Evolutionary conservation across 768 basidiomycete genomes (phyloP).

Genomic region (Grammothele lineata): DNA sequence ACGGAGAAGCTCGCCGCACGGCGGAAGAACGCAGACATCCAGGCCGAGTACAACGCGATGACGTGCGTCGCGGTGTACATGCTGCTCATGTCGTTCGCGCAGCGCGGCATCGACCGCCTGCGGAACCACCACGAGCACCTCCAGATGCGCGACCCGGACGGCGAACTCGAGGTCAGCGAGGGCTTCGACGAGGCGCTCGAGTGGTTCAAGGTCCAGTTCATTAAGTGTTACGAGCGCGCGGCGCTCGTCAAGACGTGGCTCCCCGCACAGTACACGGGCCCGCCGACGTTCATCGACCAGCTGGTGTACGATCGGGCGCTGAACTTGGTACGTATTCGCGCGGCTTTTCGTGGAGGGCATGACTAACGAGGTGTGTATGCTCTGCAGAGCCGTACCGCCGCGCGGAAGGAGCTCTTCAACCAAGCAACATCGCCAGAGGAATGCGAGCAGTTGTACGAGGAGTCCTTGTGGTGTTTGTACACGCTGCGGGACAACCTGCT

Average conservation of each 20-base stretch:
- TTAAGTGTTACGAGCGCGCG: conserved; percentile 91
- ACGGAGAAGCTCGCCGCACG: conserved; percentile 62
- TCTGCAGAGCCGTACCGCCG: conserved; percentile 83
- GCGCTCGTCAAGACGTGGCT: conserved; percentile 86
- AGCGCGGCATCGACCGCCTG: conserved; percentile 86
- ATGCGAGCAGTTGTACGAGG: conserved; percentile 93
- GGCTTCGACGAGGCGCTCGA: conserved; percentile 77
- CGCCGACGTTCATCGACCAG: conserved; percentile 83
- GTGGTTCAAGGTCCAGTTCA: conserved; percentile 93
- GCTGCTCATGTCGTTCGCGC: conserved; percentile 88
- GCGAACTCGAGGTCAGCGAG: conserved; percentile 69
- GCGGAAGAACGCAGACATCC: conserved; percentile 70
- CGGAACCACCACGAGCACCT: conserved; percentile 75
- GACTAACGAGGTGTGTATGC: neutral
- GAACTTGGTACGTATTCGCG: conserved; percentile 55
- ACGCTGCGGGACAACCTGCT: conserved; percentile 86
- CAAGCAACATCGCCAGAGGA: conserved; percentile 71
- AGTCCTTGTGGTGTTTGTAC: conserved; percentile 90
- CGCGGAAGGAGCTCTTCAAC: conserved; percentile 84
- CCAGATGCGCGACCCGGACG: conserved; percentile 76
- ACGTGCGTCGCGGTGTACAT: conserved; percentile 88
- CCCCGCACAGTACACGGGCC: conserved; percentile 76
- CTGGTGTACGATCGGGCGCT: conserved; percentile 91
- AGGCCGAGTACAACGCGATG: conserved; percentile 79
- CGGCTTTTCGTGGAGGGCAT: neutral